Conservation (phyloP, 352 stramenopile genomes). For the Pseudoperonospora humuli region DNA sequence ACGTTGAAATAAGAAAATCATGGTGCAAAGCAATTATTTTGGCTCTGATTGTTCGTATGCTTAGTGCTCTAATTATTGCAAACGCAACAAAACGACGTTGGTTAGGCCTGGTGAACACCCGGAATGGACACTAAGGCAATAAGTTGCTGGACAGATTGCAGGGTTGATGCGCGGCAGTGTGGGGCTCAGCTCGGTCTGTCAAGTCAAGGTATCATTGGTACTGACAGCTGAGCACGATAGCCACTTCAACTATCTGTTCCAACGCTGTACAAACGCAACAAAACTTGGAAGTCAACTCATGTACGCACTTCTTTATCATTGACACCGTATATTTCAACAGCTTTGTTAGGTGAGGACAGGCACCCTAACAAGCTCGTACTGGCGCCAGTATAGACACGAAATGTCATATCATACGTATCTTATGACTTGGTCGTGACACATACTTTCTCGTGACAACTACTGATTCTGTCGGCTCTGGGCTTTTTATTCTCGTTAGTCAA, state of each 20-base stretch:
- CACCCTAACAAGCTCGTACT: constrained; percentile 4
- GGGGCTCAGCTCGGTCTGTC: too few relatives aligned
- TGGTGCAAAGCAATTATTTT: too few relatives aligned
- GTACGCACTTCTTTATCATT: not conserved
- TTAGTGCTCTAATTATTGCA: constrained; percentile 1
- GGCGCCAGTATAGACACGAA: constrained; percentile 19
- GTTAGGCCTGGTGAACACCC: constrained; percentile 3
- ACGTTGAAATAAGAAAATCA: too few relatives aligned
- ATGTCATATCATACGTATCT: not conserved
- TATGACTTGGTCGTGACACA: constrained; percentile 4
- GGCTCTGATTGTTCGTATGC: too few relatives aligned
- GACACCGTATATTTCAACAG: not conserved
- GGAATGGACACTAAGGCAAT: constrained; percentile 10
- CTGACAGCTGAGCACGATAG: not conserved
- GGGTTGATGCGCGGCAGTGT: constrained; percentile 1
- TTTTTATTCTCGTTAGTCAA: constrained; percentile 9
- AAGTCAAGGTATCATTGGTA: constrained; percentile 3
- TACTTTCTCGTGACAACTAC: constrained; percentile 8
- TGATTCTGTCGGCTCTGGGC: constrained; percentile 12
- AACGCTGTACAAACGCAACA: not conserved
- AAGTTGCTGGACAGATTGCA: constrained; percentile 3
- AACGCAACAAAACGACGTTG: not conserved
- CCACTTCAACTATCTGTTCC: constrained; percentile 4
- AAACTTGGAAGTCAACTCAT: constrained; percentile 2
- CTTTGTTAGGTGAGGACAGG: constrained; percentile 13